Evolutionary conservation across 306 rosid species (phyloP).

Genomic region (Senna siamea): DNA sequence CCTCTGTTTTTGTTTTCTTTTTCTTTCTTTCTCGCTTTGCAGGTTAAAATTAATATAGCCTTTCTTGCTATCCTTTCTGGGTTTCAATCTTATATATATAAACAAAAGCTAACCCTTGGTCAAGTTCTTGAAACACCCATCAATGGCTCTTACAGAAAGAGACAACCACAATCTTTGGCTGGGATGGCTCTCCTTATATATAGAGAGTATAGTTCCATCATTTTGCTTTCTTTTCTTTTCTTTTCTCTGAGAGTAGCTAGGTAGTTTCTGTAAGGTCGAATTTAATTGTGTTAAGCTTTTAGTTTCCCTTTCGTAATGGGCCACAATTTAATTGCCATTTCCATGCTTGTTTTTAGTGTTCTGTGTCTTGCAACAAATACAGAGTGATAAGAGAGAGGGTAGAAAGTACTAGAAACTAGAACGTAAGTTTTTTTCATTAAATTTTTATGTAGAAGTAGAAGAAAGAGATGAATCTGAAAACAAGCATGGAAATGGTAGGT

Average conservation of each 20-base stretch:
- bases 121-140: constrained; percentile 31
- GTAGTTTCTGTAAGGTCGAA: background rate
- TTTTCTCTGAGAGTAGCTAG: background rate
- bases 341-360: constrained; percentile 65
- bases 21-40: constrained; percentile 24
- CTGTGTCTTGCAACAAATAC: constrained; percentile 17
- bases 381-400: constrained; percentile 2
- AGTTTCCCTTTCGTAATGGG: background rate
- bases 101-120: background rate
- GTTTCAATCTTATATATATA: background rate
- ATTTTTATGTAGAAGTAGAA: constrained; percentile 29
- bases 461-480: constrained; percentile 56
- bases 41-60: constrained; percentile 21
- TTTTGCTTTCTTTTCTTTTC: background rate
- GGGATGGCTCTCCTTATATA: constrained; percentile 1
- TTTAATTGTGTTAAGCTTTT: background rate
- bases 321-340: constrained; percentile 44
- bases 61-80: constrained; percentile 32
- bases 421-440: too few species aligned
- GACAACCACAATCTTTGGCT: constrained; percentile 32
- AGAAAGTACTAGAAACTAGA: constrained; percentile 12
- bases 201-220: background rate
- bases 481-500: constrained; percentile 72
- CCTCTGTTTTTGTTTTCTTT: background rate
- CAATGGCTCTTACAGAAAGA: constrained; percentile 27